Conservation (phyloP, 306 rosid species). For the Ziziphus jujuba region DNA sequence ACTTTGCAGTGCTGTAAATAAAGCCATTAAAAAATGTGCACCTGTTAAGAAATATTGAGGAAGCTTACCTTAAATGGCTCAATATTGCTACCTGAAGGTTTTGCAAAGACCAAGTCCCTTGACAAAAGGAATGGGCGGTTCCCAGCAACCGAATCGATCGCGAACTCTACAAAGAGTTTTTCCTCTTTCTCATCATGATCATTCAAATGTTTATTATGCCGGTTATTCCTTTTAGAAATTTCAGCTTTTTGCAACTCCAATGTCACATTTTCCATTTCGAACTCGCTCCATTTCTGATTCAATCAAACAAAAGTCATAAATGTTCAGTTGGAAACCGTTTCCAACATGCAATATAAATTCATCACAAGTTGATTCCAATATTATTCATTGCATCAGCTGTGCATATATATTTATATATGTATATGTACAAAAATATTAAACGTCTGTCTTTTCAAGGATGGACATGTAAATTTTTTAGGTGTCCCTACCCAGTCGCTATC, state of each 20-base stretch:
- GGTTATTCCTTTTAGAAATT: not conserved
- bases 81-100: not conserved
- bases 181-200: not conserved
- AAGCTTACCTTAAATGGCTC: slow-evolving; percentile 9
- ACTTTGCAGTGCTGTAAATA: too few species aligned
- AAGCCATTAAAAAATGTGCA: too few species aligned
- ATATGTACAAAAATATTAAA: too few species aligned
- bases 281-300: slow-evolving; percentile 24
- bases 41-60: not conserved
- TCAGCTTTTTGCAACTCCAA: slow-evolving; percentile 7
- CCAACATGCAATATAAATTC: too few species aligned
- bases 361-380: not conserved
- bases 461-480: too few species aligned
- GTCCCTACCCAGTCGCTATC: too few species aligned
- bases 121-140: slow-evolving; percentile 31
- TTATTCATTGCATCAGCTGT: too few species aligned
- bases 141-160: slow-evolving; percentile 20
- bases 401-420: too few species aligned
- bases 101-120: slow-evolving; percentile 29
- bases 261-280: not conserved
- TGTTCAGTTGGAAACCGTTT: too few species aligned
- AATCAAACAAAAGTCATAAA: not conserved
- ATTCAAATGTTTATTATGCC: not conserved
- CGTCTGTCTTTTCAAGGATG: too few species aligned
- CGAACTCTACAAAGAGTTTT: slow-evolving; percentile 18